Evolutionary conservation across 2,329 filamentous ascomycete species (phyloP).

Genomic region (Trichoderma sp.): DNA sequence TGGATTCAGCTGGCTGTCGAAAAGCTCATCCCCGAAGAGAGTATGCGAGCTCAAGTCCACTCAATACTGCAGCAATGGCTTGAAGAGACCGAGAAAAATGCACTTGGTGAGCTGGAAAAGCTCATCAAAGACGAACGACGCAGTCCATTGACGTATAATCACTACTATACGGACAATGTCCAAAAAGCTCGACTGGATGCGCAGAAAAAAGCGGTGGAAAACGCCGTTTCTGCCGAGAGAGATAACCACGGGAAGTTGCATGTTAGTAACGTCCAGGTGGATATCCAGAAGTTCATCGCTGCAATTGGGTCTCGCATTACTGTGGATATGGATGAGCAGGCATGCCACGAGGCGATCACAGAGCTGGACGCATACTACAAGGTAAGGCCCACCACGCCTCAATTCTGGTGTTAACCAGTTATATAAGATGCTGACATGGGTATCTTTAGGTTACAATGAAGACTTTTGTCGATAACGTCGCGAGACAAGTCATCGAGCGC

Average conservation of each 20-base stretch:
- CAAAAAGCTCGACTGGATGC: background rate
- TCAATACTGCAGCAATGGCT: background rate
- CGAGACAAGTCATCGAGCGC: slow-evolving; percentile 1
- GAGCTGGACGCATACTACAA: background rate
- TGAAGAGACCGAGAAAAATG: background rate
- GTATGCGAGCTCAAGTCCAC: background rate
- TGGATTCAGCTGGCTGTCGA: background rate
- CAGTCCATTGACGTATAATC: background rate
- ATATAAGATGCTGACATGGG: background rate
- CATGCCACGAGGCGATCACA: background rate
- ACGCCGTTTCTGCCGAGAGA: background rate
- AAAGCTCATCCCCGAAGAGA: background rate
- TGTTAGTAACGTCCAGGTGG: background rate
- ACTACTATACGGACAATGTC: slow-evolving; percentile 7
- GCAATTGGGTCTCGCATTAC: background rate
- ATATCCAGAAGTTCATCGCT: background rate
- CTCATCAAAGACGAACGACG: background rate
- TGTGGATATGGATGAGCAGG: background rate
- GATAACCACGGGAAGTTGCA: background rate
- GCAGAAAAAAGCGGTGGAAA: background rate
- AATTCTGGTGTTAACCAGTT: rapidly evolving
- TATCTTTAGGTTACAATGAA: background rate
- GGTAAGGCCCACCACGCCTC: background rate
- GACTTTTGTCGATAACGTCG: slow-evolving; percentile 4
- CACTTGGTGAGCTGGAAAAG: background rate